Evolutionary conservation across 1,284 basidiomycete species (phyloP).

Genomic region (Stereum hirsutum): DNA sequence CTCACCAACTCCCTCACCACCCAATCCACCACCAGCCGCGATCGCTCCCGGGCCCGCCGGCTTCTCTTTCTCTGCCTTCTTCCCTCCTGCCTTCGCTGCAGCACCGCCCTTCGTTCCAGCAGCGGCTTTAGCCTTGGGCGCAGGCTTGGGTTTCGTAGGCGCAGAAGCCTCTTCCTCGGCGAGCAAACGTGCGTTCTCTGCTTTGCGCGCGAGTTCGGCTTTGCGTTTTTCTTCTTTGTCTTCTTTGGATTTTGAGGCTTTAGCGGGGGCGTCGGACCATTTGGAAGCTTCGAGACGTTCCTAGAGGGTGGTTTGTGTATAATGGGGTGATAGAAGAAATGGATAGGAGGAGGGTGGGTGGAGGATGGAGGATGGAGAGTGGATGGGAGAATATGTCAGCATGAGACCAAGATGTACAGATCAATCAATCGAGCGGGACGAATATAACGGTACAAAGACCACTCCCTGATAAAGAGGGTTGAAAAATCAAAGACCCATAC

Average conservation of each 20-base stretch:
- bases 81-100: constrained; percentile 36
- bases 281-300: constrained; percentile 70
- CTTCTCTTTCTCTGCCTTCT: constrained; percentile 45
- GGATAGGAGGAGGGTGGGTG: neutral
- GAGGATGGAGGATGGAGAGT: constrained; percentile 4
- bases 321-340: too few species aligned
- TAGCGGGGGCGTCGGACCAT: constrained; percentile 63
- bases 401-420: neutral
- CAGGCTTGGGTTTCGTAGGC: constrained; percentile 55
- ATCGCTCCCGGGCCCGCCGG: constrained; percentile 74
- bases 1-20: constrained; percentile 10
- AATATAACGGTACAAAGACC: too few species aligned
- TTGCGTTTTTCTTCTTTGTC: constrained; percentile 72
- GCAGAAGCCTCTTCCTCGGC: constrained; percentile 79
- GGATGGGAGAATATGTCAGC: constrained; percentile 1
- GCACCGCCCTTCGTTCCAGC: constrained; percentile 47
- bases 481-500: constrained; percentile 34
- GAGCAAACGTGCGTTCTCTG: constrained; percentile 65
- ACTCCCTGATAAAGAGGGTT: neutral
- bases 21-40: constrained; percentile 53
- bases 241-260: constrained; percentile 57
- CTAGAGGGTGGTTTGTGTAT: too few species aligned
- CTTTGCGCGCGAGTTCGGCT: constrained; percentile 67
- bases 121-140: constrained; percentile 66
- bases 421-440: too few species aligned